Base-by-base conservation (phyloP, 2,329 filamentous ascomycete genomes). In the Domatiomyces globalis region DNA sequence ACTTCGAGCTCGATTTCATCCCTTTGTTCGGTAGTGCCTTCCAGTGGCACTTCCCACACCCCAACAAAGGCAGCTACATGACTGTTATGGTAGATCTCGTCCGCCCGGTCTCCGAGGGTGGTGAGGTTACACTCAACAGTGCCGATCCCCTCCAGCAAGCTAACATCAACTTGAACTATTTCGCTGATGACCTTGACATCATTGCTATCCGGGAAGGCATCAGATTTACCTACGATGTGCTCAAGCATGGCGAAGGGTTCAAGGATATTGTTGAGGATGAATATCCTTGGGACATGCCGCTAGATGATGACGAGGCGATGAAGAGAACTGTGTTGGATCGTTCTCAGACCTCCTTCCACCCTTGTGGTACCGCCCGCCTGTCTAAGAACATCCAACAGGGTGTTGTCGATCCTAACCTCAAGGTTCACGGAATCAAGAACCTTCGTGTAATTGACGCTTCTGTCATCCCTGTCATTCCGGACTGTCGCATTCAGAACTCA, bases 1-100 rank as follows among this genome's bases (percentile, higher is more conserved):
- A 80, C 56, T 80, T 80, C 56, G 77, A 80, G 64, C 69, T 80
- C 33, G 78, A 82, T 64, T 82, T 82, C 58, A 73, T 83, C 9
- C 67, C 70, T 49, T 72, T 81, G 68, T 82, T 81, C 61, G 65
- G 71, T 43, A 65, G 65, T 9, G 71, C 71, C 0, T 76, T 75
- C 64, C 72, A 74, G 58, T 74, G 71, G 70, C 71, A 74, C 54
- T 68, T 67, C 46, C 71, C 70, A 0, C 63, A 61, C 0, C 72
- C 71, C 0, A 58, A 57, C 0, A 53, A 62, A 57, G 78, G 77
- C 0, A 68, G 69, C 58, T 76, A 76, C 63, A 66, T 79, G 50
- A 81, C 76, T 0, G 72, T 82, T 1, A 75, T 83, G 49, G 72
- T 75, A 6, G 72, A 73, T 50, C 65, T 77, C 12, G 62, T 75